phyloP scores from a whole-genome alignment of 176 grass and related monocot genomes.

The Aechmea fasciata region DNA sequence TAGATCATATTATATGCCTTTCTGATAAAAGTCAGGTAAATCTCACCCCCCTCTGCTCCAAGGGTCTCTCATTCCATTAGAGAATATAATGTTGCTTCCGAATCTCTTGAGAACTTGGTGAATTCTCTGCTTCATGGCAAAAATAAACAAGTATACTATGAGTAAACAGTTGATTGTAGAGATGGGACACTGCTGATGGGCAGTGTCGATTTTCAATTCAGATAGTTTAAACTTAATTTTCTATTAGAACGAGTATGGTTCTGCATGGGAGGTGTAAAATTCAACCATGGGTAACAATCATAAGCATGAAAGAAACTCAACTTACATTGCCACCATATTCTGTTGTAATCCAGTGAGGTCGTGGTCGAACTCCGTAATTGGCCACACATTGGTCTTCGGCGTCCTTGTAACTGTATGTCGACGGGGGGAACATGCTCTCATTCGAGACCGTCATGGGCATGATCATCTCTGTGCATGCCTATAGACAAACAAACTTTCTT shows the following conservation, averaged over 20 bases:
- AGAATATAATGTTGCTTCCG: slow-evolving; percentile 96
- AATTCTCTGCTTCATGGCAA: slow-evolving; percentile 48
- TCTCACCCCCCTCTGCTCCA: slow-evolving; percentile 90
- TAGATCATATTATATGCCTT: slow-evolving; percentile 9
- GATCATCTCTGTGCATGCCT: slow-evolving; percentile 99
- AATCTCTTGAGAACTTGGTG: slow-evolving; percentile 69
- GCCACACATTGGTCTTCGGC: slow-evolving; percentile 27
- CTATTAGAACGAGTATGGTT: neutral
- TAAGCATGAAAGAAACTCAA: neutral
- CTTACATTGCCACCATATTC: slow-evolving; percentile 90
- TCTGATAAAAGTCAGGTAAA: neutral
- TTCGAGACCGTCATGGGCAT: slow-evolving; percentile 67
- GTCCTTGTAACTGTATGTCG: slow-evolving; percentile 41
- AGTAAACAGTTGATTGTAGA: neutral
- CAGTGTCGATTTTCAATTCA: too few relatives aligned
- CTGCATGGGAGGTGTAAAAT: neutral
- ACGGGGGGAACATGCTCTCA: slow-evolving; percentile 79
- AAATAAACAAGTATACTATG: neutral
- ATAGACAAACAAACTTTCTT: neutral
- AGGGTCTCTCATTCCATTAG: slow-evolving; percentile 88
- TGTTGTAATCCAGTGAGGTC: slow-evolving; percentile 78
- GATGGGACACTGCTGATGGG: neutral
- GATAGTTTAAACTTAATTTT: too few relatives aligned
- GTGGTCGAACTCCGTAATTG: slow-evolving; percentile 42
- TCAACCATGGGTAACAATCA: neutral